A percentile compares a stretch with the other conserved stretches of the same genome.
Evolutionary conservation across 768 basidiomycete species (phyloP).

Genomic region (Tulasnella sp.): DNA sequence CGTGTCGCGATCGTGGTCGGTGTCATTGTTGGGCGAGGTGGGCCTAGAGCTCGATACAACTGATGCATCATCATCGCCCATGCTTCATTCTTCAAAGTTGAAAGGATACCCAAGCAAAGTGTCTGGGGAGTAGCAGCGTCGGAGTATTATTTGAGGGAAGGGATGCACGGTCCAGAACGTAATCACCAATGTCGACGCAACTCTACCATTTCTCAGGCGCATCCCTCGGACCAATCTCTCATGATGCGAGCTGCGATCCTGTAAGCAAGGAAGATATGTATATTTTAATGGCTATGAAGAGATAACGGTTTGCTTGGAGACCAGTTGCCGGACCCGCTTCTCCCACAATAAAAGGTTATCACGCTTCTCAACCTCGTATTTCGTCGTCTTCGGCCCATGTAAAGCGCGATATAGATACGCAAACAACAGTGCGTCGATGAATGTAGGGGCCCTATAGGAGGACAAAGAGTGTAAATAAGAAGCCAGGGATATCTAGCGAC

Average conservation of each 20-base stretch:
- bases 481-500: not conserved
- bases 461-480: not conserved
- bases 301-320: conserved; percentile 35
- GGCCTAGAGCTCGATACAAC: conserved; percentile 10
- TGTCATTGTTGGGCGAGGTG: conserved; percentile 5
- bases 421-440: conserved; percentile 71
- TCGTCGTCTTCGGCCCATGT: conserved; percentile 25
- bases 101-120: too few relatives aligned
- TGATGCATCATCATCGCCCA: conserved; percentile 7
- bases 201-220: too few relatives aligned
- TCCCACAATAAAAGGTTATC: conserved; percentile 80
- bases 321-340: conserved; percentile 47
- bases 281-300: conserved; percentile 27
- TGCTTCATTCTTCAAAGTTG: not conserved
- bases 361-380: conserved; percentile 56
- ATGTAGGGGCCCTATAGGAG: conserved; percentile 51
- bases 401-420: conserved; percentile 54
- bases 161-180: too few relatives aligned
- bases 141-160: not conserved
- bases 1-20: conserved; percentile 5
- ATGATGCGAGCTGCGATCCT: too few relatives aligned
- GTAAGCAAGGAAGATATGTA: too few relatives aligned
- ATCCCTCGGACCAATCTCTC: too few relatives aligned
- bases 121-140: not conserved
- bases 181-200: too few relatives aligned